Evolutionary conservation across 2,329 filamentous ascomycete species (phyloP).

Genomic region (Bisporella sp.): DNA sequence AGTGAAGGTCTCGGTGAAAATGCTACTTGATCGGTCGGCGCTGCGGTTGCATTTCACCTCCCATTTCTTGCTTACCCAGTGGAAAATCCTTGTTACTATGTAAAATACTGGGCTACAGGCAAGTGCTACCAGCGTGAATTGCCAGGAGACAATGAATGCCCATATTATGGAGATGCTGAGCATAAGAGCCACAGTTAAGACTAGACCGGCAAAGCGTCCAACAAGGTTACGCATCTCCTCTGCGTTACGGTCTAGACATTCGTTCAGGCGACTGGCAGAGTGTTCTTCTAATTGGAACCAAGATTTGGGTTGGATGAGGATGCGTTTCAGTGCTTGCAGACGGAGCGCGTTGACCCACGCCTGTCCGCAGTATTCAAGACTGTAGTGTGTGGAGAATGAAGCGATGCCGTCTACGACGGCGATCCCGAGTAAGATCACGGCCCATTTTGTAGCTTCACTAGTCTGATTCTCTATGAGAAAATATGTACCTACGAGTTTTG

Average conservation of each 20-base stretch:
- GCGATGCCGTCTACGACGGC: slow-evolving; percentile 59
- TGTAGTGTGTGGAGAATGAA: slow-evolving; percentile 60
- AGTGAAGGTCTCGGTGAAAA: slow-evolving; percentile 68
- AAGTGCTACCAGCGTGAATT: slow-evolving; percentile 70
- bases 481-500: slow-evolving; percentile 65
- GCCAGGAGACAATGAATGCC: slow-evolving; percentile 71
- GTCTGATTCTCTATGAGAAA: slow-evolving; percentile 37
- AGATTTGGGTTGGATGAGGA: slow-evolving; percentile 66
- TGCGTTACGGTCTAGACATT: slow-evolving; percentile 71
- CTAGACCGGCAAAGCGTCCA: slow-evolving; percentile 66
- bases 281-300: slow-evolving; percentile 74
- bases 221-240: slow-evolving; percentile 85
- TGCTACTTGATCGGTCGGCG: slow-evolving; percentile 48
- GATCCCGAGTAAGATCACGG: slow-evolving; percentile 61
- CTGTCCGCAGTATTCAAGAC: slow-evolving; percentile 66
- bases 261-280: slow-evolving; percentile 54
- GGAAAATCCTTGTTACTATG: slow-evolving; percentile 57
- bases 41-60: slow-evolving; percentile 61
- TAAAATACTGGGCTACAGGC: slow-evolving; percentile 62
- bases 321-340: slow-evolving; percentile 55
- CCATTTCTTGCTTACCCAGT: slow-evolving; percentile 61
- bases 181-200: slow-evolving; percentile 62
- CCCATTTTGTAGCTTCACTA: slow-evolving; percentile 44
- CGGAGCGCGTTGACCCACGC: slow-evolving; percentile 71
- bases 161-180: slow-evolving; percentile 62